A percentile compares a stretch with the other conserved stretches of the same genome.
Evolutionary conservation across 768 basidiomycete genomes (phyloP).

Genomic region (Agaricus subrufescens): DNA sequence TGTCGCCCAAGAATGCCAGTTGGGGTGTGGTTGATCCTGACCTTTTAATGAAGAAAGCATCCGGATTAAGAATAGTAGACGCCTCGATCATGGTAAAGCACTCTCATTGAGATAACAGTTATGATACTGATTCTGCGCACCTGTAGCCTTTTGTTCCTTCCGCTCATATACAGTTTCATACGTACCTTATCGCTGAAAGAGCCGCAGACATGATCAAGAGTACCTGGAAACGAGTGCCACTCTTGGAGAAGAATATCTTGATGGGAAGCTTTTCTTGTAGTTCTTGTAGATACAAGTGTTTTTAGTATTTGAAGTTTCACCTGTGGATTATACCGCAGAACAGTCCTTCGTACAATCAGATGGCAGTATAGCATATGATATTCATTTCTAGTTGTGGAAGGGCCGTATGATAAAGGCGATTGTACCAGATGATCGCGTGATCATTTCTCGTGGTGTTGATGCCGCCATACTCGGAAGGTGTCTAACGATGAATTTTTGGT

Average conservation of each 20-base stretch:
- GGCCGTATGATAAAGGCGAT: too few relatives aligned
- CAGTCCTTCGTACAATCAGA: too few relatives aligned
- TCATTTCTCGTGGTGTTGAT: too few relatives aligned
- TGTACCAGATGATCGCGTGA: too few relatives aligned
- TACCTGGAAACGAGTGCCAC: background rate
- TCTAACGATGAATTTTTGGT: too few relatives aligned
- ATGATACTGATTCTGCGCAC: background rate
- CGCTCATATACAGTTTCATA: background rate
- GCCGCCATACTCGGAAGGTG: too few relatives aligned
- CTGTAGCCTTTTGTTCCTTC: background rate
- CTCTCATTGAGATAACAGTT: background rate
- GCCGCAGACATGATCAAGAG: slow-evolving; percentile 7
- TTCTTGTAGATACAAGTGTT: background rate
- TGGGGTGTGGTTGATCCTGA: slow-evolving; percentile 34
- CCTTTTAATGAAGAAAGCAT: slow-evolving; percentile 28
- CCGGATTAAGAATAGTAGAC: slow-evolving; percentile 33
- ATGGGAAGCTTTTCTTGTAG: too few relatives aligned
- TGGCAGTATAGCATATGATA: too few relatives aligned
- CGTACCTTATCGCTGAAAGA: slow-evolving; percentile 11
- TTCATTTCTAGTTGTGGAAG: too few relatives aligned
- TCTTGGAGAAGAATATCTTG: too few relatives aligned
- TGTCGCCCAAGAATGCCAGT: slow-evolving; percentile 22
- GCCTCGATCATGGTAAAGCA: slow-evolving; percentile 27
- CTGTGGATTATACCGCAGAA: too few relatives aligned
- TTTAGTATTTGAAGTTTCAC: too few relatives aligned